Evolutionary conservation across 805 yeast species (phyloP), one percentile per base, ranked within the genome.

Genomic region (Metschnikowia shivogae): DNA sequence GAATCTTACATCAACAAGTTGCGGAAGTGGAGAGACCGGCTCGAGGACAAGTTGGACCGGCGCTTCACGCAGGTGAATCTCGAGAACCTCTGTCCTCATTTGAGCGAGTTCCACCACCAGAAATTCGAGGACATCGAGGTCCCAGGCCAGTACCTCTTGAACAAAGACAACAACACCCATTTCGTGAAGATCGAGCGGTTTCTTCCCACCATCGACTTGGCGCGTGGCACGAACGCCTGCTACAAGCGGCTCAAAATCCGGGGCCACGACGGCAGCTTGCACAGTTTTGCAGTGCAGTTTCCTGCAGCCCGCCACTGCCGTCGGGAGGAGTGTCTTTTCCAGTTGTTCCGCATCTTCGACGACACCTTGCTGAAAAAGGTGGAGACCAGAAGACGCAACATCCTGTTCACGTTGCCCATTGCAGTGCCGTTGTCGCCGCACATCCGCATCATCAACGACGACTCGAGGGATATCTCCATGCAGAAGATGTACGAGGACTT

Each of bases 261-360:
- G 39, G 98, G 98, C 10, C 88, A 88, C 56, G 97, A 93, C 63
- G 98, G 98, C 52, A 80, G 88, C 50, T 64, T 85, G 42, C 97
- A 92, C 65, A 81, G 92, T 38, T 95, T 93, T 73, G 95, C 97
- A 0, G 95, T 93, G 17, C 99, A 93, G 69, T 89, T 86, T 64
- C 99, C 99, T 6, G 95, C 98, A 12, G 97, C 97, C 10, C 82
- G 99, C 55, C 97, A 92, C 58, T 88, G 96, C 56, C 84, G 99
- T 61, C 81, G 99, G 43, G 99, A 93, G 61, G 99, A 93, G 60
- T 78, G 96, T 43, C 82, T 93, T 46, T 85, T 89, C 74, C 99
- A 93, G 63, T 67, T 93, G 52, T 90, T 89, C 74, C 78, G 97
- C 53, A 80, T 93, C 38, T 82, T 95, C 68, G 90, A 89, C 62